Conservation (phyloP, 768 basidiomycete genomes). For the Phlebiopsis flavidoalba region DNA sequence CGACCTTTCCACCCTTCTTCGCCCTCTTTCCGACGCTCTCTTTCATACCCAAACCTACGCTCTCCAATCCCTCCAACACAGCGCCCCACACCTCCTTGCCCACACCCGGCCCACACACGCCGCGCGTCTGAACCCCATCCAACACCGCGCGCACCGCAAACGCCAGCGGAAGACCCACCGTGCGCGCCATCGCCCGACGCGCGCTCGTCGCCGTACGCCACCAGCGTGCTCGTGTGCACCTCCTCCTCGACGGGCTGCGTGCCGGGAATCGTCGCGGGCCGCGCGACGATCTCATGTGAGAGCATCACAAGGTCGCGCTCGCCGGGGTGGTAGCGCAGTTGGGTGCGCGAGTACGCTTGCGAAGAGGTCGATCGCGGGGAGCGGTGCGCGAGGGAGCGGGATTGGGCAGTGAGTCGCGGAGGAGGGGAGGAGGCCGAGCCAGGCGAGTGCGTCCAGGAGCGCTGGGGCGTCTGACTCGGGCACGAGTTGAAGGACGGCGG, state of each 20-base stretch:
- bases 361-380: constrained; percentile 68
- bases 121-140: constrained; percentile 43
- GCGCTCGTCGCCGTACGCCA: constrained; percentile 51
- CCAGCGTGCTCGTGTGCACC: constrained; percentile 62
- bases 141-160: constrained; percentile 70
- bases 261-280: constrained; percentile 9
- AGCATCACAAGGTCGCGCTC: constrained; percentile 89
- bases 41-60: constrained; percentile 36
- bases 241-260: constrained; percentile 34
- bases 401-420: constrained; percentile 15
- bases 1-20: not conserved
- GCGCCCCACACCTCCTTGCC: constrained; percentile 54
- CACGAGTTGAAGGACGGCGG: constrained; percentile 26
- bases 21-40: constrained; percentile 24
- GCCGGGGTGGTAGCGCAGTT: constrained; percentile 57
- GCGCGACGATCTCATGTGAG: constrained; percentile 72
- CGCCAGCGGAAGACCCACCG: constrained; percentile 85
- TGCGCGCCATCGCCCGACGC: constrained; percentile 87
- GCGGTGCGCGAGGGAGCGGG: constrained; percentile 16
- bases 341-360: constrained; percentile 65
- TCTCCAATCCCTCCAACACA: constrained; percentile 57
- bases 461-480: constrained; percentile 14
- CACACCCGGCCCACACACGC: constrained; percentile 66
- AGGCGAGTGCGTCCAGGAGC: constrained; percentile 40
- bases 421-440: constrained; percentile 34